Evolutionary conservation across 2,329 filamentous ascomycete species (phyloP), one percentile per base, ranked within the genome.

Genomic region (Aspergillus arachidicola): DNA sequence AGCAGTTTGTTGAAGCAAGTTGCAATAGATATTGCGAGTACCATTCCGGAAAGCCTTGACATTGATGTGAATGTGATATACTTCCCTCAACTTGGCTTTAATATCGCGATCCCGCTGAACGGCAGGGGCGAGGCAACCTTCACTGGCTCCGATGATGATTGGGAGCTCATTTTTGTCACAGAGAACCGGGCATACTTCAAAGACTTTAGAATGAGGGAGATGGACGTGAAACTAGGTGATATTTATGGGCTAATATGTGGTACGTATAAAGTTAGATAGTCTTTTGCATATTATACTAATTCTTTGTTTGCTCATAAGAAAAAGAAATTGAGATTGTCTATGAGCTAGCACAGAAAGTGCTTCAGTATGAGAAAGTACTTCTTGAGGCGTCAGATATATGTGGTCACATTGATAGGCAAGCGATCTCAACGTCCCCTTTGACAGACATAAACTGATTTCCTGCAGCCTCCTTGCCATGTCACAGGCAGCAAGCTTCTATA

Each of bases 301-400:
- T 10, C 16, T 30, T 36, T 23, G 21, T 23, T 41, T 14, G 9
- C 38, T n/a, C 38, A 26, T n/a, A 30, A 91, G 94, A 97, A 72
- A 88, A 87, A 60, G 94, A 99, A 75, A 94, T 97, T 51, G 92
- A 97, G 69, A 91, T 98, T 50, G 85, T 95, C 0, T 91, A 97
- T 71, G 82, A 86, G 4, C 86, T 99, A 34, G 88, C 91, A 1
- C 86, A 91, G 54, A 84, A 82, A 43, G 82, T 97, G 19, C 80
- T 97, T 0, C 81, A 87, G 65, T 86, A 91, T 66, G 89, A 94
- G 72, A 81, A 85, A 1, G 75, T 87, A 6, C 83, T 99, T 11
- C 79, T 87, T 4, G 75, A 80, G 1, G 88, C 89, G n/a, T 96
- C 93, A 0, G 89, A 94, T 69, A 79, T 92, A 1, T 92, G 92